Base-by-base conservation (phyloP, 169 alveolate species). In the Eimeria acervulina region DNA sequence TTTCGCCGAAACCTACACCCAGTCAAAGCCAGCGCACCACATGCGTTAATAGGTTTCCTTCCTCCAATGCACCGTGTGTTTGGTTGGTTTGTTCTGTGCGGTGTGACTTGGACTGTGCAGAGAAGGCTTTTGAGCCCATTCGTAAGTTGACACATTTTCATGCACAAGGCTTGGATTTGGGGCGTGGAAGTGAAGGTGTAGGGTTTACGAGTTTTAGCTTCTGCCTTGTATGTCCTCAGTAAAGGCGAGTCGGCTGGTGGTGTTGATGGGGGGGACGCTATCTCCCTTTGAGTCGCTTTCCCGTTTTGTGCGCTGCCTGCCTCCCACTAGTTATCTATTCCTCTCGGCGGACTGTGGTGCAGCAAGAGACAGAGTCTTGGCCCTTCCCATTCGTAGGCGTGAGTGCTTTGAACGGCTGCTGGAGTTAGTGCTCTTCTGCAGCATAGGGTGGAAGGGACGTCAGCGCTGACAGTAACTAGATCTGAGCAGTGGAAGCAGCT, bases 271-370 rank as follows among this genome's bases (percentile, higher is more conserved):
- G 33, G 91, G 91, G n/a, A 83, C 91, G 0, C 40, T 83, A 17
- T 83, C 91, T 26, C 91, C 91, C 28, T 83, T 83, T 83, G 91
- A 47, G 70, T 83, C 91, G 13, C 74, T 83, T 2, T n/a, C 72
- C 19, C 91, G 91, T 10, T 83, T 83, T 33, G 72, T 52, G 72
- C 91, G 91, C 33, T 51, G 91, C 51, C 51, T 83, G 28, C 51
- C 91, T n/a, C 91, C 91, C 28, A 28, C 91, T 33, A 47, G 63
- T 44, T 51, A 17, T 33, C 38, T 83, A 51, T 83, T 83, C 74
- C 63, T 83, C 33, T 83, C 91, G 44, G 91, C 91, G 91, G 72
- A 52, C 51, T 33, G 76, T 19, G 91, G n/a, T 17, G 52, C 74
- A 31, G 72, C 74, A 44, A 52, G 23, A 17, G 72, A 52, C 44